Conservation (phyloP, 2,329 filamentous ascomycete species). For the Fusarium robinianum region DNA sequence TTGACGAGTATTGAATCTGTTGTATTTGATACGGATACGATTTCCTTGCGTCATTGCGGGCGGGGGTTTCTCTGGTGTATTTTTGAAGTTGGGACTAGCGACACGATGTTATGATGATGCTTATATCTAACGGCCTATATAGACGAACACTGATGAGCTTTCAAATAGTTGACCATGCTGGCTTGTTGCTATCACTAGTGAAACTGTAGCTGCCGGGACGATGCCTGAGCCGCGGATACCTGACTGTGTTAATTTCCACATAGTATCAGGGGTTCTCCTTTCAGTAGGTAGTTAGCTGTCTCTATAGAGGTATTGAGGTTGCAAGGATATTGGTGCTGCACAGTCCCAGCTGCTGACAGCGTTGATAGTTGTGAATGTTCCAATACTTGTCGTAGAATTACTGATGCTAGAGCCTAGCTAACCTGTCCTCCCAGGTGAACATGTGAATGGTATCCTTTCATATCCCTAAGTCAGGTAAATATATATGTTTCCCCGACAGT, state of each 20-base stretch:
- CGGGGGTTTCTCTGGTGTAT: conserved; percentile 12
- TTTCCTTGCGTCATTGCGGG: conserved; percentile 29
- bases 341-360: too few species aligned
- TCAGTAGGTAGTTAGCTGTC: conserved; percentile 14
- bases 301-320: conserved; percentile 5
- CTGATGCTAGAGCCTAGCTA: neutral
- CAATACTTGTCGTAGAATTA: too few species aligned
- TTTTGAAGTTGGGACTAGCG: conserved; percentile 19
- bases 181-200: too few species aligned
- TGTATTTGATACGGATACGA: conserved; percentile 12
- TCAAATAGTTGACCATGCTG: too few species aligned
- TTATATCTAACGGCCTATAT: conserved; percentile 36
- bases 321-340: too few species aligned
- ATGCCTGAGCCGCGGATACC: too few species aligned
- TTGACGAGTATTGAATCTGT: conserved; percentile 26
- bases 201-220: too few species aligned
- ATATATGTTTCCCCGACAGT: conserved; percentile 3
- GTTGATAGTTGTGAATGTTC: too few species aligned
- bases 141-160: conserved; percentile 31
- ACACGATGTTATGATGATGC: conserved; percentile 33
- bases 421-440: neutral
- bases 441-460: conserved; percentile 27
- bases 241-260: conserved; percentile 25
- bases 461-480: conserved; percentile 10
- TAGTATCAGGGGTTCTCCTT: conserved; percentile 11